Conservation (phyloP, 2,329 filamentous ascomycete species). For the Scortechinia acanthostroma region DNA sequence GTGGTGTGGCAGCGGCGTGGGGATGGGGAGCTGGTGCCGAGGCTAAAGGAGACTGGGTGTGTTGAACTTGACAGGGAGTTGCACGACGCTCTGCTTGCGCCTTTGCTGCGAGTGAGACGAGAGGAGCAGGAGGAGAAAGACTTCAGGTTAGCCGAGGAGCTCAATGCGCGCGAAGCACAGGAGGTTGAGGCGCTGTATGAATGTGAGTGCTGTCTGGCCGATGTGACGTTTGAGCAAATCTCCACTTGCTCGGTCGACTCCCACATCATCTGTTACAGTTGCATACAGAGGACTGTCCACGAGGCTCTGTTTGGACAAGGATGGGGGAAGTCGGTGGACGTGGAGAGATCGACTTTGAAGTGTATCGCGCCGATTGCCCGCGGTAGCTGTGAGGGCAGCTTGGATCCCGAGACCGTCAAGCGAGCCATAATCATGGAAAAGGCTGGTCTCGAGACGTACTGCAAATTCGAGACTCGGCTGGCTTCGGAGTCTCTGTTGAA, state of each 20-base stretch:
- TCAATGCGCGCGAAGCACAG: slow-evolving; percentile 31
- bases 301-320: not conserved
- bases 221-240: slow-evolving; percentile 35
- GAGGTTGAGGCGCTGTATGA: slow-evolving; percentile 30
- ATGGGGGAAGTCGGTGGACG: not conserved
- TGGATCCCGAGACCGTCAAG: not conserved
- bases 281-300: not conserved
- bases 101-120: slow-evolving; percentile 20
- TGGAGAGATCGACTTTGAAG: not conserved
- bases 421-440: not conserved
- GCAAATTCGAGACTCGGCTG: slow-evolving; percentile 24
- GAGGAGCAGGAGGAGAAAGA: slow-evolving; percentile 25
- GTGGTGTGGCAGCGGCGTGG: slow-evolving; percentile 23
- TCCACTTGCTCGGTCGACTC: slow-evolving; percentile 28
- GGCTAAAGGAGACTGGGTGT: slow-evolving; percentile 28
- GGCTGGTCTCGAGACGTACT: not conserved
- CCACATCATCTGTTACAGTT: slow-evolving; percentile 30
- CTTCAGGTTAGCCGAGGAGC: slow-evolving; percentile 23
- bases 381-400: not conserved
- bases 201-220: slow-evolving; percentile 35
- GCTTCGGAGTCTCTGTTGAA: slow-evolving; percentile 42
- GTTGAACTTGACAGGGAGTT: slow-evolving; percentile 31
- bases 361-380: not conserved
- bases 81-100: slow-evolving; percentile 20
- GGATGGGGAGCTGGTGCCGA: slow-evolving; percentile 19